phyloP scores from a whole-genome alignment of 441 rosid species.

The Gossypium schwendimanii region DNA sequence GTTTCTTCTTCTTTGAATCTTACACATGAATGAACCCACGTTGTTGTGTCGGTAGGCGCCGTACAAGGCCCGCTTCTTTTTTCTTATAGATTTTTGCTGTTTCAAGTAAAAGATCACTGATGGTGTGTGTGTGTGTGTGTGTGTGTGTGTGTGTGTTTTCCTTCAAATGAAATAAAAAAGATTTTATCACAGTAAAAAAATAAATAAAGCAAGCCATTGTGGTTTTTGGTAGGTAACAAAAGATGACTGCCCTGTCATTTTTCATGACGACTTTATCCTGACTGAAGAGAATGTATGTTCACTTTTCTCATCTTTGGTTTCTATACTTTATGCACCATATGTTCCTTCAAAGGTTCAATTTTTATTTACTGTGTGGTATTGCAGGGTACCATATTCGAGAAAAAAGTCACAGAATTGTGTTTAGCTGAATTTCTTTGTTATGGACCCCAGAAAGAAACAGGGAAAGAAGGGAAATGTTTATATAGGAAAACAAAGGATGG shows the following conservation, averaged over 20 bases:
- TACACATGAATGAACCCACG: neutral
- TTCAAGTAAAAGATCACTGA: neutral
- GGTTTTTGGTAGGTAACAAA: constrained; percentile 67
- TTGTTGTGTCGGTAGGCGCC: neutral
- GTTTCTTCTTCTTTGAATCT: neutral
- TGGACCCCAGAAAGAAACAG: constrained; percentile 60
- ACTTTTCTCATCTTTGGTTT: neutral
- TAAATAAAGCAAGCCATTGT: constrained; percentile 21
- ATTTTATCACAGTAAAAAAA: neutral
- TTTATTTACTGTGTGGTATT: neutral
- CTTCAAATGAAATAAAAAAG: neutral
- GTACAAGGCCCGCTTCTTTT: no score
- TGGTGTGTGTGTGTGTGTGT: neutral
- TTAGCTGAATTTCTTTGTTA: constrained; percentile 58
- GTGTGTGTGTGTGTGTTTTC: neutral
- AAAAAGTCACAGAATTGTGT: constrained; percentile 57
- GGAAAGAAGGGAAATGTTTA: constrained; percentile 42
- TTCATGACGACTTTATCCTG: constrained; percentile 76
- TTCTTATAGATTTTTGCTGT: neutral
- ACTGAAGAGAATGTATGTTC: constrained; percentile 66
- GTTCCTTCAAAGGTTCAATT: neutral
- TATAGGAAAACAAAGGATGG: constrained; percentile 73
- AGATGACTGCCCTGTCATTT: constrained; percentile 85
- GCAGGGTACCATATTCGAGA: constrained; percentile 66
- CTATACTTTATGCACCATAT: neutral